Conservation (phyloP, 495 filamentous ascomycete genomes). For the Rostrohypoxylon terebratum region DNA sequence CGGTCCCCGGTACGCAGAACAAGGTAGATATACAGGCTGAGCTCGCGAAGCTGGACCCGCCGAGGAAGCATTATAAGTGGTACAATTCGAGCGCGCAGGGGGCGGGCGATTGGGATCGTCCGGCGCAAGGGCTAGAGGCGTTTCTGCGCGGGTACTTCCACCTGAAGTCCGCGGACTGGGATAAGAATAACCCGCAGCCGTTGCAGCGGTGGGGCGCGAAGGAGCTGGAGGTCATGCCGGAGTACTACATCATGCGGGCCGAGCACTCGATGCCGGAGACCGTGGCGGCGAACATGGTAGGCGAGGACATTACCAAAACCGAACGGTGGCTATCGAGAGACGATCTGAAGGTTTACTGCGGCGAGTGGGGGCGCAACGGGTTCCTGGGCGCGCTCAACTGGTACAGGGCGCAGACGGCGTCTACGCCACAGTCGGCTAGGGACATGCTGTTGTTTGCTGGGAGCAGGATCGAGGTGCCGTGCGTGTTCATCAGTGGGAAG, state of each 20-base stretch:
- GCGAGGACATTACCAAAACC: slow-evolving; percentile 55
- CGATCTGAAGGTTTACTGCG: slow-evolving; percentile 69
- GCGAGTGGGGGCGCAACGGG: slow-evolving; percentile 71
- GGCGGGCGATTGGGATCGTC: slow-evolving; percentile 68
- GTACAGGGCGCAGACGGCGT: slow-evolving; percentile 70
- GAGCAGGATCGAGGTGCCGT: slow-evolving; percentile 71
- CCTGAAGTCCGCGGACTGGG: slow-evolving; percentile 73
- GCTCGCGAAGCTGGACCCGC: slow-evolving; percentile 62
- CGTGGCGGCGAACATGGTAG: slow-evolving; percentile 64
- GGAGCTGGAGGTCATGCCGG: slow-evolving; percentile 68
- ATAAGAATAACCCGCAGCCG: slow-evolving; percentile 63
- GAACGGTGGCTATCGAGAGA: slow-evolving; percentile 65
- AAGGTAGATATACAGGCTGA: slow-evolving; percentile 65
- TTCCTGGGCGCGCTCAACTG: slow-evolving; percentile 79
- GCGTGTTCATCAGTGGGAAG: slow-evolving; percentile 68
- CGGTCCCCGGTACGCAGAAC: slow-evolving; percentile 27
- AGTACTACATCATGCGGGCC: slow-evolving; percentile 76
- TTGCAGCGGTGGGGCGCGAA: slow-evolving; percentile 66
- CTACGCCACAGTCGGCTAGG: slow-evolving; percentile 53
- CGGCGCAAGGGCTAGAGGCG: slow-evolving; percentile 62
- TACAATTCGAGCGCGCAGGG: slow-evolving; percentile 71
- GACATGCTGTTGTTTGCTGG: slow-evolving; percentile 72
- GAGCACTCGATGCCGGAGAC: slow-evolving; percentile 67
- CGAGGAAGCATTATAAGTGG: slow-evolving; percentile 76
- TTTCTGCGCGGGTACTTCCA: slow-evolving; percentile 77